These are phyloP conservation scores for Arctium lappa DNA, from an alignment of 129 eudicot species.

Conservation along the genomic window DNA sequence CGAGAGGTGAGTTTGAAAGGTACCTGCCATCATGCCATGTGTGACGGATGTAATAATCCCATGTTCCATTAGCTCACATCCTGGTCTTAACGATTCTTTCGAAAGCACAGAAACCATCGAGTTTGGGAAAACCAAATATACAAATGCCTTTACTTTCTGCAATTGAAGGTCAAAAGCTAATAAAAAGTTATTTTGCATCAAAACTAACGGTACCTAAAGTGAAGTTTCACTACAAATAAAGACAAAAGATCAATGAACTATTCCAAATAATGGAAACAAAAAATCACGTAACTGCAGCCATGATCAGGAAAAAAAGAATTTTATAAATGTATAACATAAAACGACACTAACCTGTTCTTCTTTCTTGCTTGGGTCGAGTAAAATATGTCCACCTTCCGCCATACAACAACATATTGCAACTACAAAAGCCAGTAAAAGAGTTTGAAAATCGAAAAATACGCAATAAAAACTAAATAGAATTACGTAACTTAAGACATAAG, in stretches of 20 bases:
- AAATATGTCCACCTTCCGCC: constrained; percentile 55
- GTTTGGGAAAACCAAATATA: constrained; percentile 72
- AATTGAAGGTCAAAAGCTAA: not conserved
- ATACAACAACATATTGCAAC: constrained; percentile 80
- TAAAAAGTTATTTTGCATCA: not conserved
- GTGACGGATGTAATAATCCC: constrained; percentile 88
- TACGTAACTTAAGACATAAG: not conserved
- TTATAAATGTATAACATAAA: not conserved
- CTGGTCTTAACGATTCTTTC: constrained; percentile 34
- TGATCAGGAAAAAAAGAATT: not conserved
- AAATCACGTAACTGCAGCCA: too few species aligned
- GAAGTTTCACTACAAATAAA: not conserved
- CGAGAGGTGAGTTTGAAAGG: not conserved
- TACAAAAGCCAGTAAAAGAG: constrained; percentile 26
- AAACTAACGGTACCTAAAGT: not conserved
- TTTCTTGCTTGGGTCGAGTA: constrained; percentile 69
- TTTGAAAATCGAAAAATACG: not conserved
- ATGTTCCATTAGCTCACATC: constrained; percentile 46
- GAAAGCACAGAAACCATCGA: constrained; percentile 47
- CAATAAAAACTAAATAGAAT: not conserved
- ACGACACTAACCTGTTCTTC: constrained; percentile 70
- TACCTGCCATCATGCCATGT: constrained; percentile 88
- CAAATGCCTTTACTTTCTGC: constrained; percentile 85
- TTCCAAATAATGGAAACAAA: not conserved
- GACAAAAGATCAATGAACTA: too few species aligned